Evolutionary conservation across 805 yeast species (phyloP).

Genomic region (Candida vaughaniae): DNA sequence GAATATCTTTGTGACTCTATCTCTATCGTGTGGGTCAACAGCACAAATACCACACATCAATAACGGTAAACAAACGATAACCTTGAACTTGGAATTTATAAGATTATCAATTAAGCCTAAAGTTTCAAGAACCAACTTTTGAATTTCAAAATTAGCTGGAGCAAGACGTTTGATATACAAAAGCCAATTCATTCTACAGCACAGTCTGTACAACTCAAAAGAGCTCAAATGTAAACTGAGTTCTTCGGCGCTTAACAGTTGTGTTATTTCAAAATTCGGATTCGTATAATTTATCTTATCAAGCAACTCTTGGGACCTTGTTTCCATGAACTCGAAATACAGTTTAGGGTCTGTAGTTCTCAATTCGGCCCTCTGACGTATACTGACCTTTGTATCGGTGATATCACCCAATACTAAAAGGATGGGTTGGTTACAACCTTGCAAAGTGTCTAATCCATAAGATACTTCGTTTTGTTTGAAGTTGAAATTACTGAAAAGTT

Average conservation of each 20-base stretch:
- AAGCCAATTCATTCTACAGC: conserved; percentile 2
- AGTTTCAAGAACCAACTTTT: neutral
- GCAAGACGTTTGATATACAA: conserved; percentile 2
- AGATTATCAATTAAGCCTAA: conserved; percentile 1
- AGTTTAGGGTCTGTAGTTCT: neutral
- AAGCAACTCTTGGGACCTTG: neutral
- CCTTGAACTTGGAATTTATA: conserved; percentile 5
- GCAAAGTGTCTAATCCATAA: conserved; percentile 24
- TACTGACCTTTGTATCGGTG: neutral
- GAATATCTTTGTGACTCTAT: conserved; percentile 17
- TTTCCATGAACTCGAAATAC: neutral
- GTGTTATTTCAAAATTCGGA: neutral
- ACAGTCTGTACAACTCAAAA: conserved; percentile 1
- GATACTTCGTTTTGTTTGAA: conserved; percentile 8
- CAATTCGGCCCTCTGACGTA: neutral
- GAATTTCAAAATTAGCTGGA: conserved; percentile 1
- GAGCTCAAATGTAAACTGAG: neutral
- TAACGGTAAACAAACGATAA: conserved; percentile 15
- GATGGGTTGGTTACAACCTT: conserved; percentile 21
- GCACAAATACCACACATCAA: conserved; percentile 24
- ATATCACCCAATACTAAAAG: conserved; percentile 20
- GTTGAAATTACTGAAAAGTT: conserved; percentile 12
- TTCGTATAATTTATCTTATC: neutral
- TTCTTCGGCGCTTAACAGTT: conserved; percentile 2
- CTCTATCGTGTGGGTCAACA: conserved; percentile 16